Evolutionary conservation across 1,284 basidiomycete genomes (phyloP), one percentile per base, ranked within the genome.

Genomic region (Tremellales sp.): DNA sequence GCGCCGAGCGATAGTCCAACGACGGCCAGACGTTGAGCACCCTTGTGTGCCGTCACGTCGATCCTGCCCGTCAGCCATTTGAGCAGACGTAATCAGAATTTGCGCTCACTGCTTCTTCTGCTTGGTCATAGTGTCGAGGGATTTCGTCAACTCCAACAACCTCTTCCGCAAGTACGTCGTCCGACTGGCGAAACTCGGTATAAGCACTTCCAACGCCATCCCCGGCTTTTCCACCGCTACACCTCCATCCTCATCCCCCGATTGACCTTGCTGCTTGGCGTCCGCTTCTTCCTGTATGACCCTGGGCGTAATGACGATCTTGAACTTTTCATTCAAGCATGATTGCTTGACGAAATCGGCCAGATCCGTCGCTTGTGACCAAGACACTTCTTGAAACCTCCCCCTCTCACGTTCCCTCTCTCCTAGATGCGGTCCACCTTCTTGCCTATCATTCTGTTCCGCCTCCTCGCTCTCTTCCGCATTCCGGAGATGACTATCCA

Each of bases 311-410:
- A 84, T 75, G 60, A 76, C 74, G 42, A 85, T 80, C 6, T 73
- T 75, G 64, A 85, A 85, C 53, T 79, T 74, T 23, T 79, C 76
- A 31, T 78, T 72, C 24, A 80, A 75, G 5, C 82, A 82, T 5
- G 80, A 80, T 60, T 83, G 80, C 46, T 81, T 79, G 54, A 85
- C 80, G 63, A 85, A 85, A 65, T 84, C 82, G 17, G 79, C 80
- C 13, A 85, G 68, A 68, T 84, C 83, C 0, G 83, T 86, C 3
- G 80, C 80, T 49, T 82, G 80, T n/a, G 79, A 78, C 84, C 84
- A 85, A 51, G 81, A 58, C 1, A 70, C 68, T 52, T 72, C 62
- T 48, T 71, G 68, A 36, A 53, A 58, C 43, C 60, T 49, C 12
- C 62, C 65, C 39, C 60, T 50, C 0, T 52, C 57, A 3, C 47